These are phyloP conservation scores for Fusarium sp. DNA, from an alignment of 2,329 filamentous ascomycete species.

Conservation along the genomic window DNA sequence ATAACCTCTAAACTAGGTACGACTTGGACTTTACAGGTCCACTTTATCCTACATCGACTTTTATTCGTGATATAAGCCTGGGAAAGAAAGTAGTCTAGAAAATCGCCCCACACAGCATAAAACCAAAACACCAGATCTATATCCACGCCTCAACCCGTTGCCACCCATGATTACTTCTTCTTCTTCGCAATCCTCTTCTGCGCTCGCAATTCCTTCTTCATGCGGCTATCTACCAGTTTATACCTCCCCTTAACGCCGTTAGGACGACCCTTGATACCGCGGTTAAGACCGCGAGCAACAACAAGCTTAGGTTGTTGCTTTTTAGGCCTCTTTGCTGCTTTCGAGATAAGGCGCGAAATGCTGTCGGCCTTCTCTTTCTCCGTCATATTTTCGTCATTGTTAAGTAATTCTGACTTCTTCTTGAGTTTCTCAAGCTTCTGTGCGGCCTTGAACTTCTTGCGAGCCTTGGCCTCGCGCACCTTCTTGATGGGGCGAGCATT, in stretches of 20 bases:
- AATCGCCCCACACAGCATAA: constrained; percentile 14
- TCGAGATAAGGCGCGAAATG: constrained; percentile 83
- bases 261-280: constrained; percentile 85
- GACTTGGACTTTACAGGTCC: constrained; percentile 80
- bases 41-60: constrained; percentile 69
- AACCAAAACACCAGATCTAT: constrained; percentile 25
- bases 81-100: constrained; percentile 11
- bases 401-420: constrained; percentile 93
- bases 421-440: constrained; percentile 92
- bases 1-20: constrained; percentile 63
- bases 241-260: constrained; percentile 95
- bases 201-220: constrained; percentile 91
- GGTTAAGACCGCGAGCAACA: constrained; percentile 85
- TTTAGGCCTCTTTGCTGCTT: constrained; percentile 85
- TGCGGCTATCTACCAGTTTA: constrained; percentile 77
- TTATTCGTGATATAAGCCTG: constrained; percentile 56
- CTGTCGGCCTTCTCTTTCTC: constrained; percentile 94
- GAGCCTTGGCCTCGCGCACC: constrained; percentile 92
- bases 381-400: constrained; percentile 89
- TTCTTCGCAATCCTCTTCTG: constrained; percentile 82
- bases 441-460: constrained; percentile 96
- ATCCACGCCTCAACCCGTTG: neutral
- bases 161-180: constrained; percentile 60
- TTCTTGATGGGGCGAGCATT: constrained; percentile 99
- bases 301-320: constrained; percentile 86